Evolutionary conservation across 2,329 filamentous ascomycete genomes (phyloP).

Genomic region (Exophiala dermatitidis): DNA sequence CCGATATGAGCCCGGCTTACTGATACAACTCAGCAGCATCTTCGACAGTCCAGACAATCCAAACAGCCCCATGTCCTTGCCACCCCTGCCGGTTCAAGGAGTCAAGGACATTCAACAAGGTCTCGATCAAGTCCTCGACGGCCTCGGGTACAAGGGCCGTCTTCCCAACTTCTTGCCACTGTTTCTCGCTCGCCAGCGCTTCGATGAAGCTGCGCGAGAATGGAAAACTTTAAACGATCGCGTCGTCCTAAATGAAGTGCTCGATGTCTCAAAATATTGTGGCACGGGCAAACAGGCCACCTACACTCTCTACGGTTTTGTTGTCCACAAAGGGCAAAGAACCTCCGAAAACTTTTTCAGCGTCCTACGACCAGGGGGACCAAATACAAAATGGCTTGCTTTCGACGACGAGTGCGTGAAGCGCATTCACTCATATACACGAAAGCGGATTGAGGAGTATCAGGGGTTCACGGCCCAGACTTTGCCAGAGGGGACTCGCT

Average conservation of each 20-base stretch:
- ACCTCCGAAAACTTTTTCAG: constrained; percentile 54
- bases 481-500: constrained; percentile 33
- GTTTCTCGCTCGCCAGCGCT: constrained; percentile 51
- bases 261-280: constrained; percentile 40
- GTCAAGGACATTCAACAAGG: constrained; percentile 35
- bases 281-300: constrained; percentile 33
- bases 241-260: constrained; percentile 49
- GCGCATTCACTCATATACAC: constrained; percentile 50
- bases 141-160: constrained; percentile 16
- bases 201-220: constrained; percentile 47
- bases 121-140: constrained; percentile 8
- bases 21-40: constrained; percentile 37
- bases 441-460: constrained; percentile 47
- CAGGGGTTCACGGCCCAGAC: constrained; percentile 42
- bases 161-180: constrained; percentile 48
- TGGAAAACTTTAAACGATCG: constrained; percentile 53
- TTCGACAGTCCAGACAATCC: constrained; percentile 40
- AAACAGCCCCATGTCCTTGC: constrained; percentile 16
- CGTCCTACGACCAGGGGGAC: constrained; percentile 52
- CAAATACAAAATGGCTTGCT: constrained; percentile 51
- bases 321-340: constrained; percentile 53
- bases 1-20: constrained; percentile 37
- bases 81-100: constrained; percentile 34
- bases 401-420: constrained; percentile 52
- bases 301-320: constrained; percentile 54